Evolutionary conservation across 345 rosid genomes (phyloP).

Genomic region (Camelina sativa): DNA sequence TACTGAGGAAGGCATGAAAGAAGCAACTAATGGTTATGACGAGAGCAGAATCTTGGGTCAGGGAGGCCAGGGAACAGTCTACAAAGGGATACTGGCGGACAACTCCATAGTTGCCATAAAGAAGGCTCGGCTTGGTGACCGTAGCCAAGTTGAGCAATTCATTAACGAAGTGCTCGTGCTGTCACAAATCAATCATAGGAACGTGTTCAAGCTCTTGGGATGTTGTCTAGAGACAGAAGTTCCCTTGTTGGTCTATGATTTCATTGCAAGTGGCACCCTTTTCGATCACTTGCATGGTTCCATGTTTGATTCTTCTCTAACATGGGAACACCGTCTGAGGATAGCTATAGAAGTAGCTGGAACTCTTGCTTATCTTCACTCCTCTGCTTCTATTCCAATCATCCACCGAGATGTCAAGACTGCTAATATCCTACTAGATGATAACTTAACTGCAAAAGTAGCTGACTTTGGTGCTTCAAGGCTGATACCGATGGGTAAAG

Average conservation of each 20-base stretch:
- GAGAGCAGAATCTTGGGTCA: conserved; percentile 36
- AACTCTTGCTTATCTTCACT: conserved; percentile 53
- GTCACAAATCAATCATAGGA: conserved; percentile 52
- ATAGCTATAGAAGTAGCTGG: conserved; percentile 49
- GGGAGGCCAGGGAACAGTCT: conserved; percentile 50
- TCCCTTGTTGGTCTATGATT: conserved; percentile 46
- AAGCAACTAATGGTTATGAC: conserved; percentile 41
- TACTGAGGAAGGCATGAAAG: conserved; percentile 38
- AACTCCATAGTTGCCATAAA: conserved; percentile 42
- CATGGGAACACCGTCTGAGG: conserved; percentile 47
- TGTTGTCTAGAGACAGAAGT: conserved; percentile 44
- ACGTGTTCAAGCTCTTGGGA: conserved; percentile 50
- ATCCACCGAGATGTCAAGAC: conserved; percentile 56
- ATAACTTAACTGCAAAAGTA: conserved; percentile 49
- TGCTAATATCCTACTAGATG: conserved; percentile 53
- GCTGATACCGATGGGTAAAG: conserved; percentile 48
- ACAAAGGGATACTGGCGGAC: conserved; percentile 42
- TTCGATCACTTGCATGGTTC: conserved; percentile 42
- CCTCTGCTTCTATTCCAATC: conserved; percentile 50
- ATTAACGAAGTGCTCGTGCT: conserved; percentile 53
- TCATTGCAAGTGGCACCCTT: conserved; percentile 39
- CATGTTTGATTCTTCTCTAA: conserved; percentile 3
- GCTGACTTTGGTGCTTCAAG: conserved; percentile 59
- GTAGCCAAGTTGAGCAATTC: conserved; percentile 46
- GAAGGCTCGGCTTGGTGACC: conserved; percentile 41